phyloP scores from a whole-genome alignment of 768 basidiomycete species.

The Termitomyces sp. region DNA sequence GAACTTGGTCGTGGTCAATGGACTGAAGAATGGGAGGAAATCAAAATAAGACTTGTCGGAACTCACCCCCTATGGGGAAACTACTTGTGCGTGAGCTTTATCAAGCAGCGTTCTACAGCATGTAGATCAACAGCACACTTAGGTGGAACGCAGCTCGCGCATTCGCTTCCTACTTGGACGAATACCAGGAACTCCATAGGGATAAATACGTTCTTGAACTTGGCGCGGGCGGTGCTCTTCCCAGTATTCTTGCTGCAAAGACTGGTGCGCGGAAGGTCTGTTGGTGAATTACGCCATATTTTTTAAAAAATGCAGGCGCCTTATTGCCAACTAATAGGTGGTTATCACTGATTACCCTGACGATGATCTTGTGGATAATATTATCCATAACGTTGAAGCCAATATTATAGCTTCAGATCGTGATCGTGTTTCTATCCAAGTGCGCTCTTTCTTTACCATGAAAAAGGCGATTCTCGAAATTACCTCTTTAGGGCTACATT shows the following conservation, averaged over 20 bases:
- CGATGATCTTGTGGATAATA: conserved; percentile 63
- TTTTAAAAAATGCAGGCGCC: neutral
- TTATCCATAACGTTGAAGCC: conserved; percentile 56
- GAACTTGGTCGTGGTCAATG: conserved; percentile 16
- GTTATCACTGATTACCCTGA: conserved; percentile 96
- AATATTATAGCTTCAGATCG: conserved; percentile 45
- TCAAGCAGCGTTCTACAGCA: neutral
- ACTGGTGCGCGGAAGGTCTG: conserved; percentile 68
- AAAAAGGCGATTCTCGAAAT: neutral
- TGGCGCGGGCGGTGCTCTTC: conserved; percentile 90
- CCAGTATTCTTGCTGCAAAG: conserved; percentile 68
- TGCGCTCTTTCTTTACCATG: neutral
- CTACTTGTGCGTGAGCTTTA: conserved; percentile 46
- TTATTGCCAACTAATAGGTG: conserved; percentile 37
- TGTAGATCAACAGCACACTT: neutral
- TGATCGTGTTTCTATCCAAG: conserved; percentile 28
- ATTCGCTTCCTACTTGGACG: conserved; percentile 66
- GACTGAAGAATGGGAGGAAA: conserved; percentile 29
- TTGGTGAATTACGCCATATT: neutral
- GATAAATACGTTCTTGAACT: conserved; percentile 67
- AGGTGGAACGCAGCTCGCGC: conserved; percentile 83
- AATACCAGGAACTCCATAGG: conserved; percentile 41
- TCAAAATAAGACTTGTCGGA: conserved; percentile 70
- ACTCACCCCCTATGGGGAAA: conserved; percentile 82
- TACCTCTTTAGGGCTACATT: conserved; percentile 60